These are phyloP conservation scores for fission yeast (Schizosaccharomyces pombe) DNA, from an alignment of 805 yeast species.

Conservation along the genomic window DNA sequence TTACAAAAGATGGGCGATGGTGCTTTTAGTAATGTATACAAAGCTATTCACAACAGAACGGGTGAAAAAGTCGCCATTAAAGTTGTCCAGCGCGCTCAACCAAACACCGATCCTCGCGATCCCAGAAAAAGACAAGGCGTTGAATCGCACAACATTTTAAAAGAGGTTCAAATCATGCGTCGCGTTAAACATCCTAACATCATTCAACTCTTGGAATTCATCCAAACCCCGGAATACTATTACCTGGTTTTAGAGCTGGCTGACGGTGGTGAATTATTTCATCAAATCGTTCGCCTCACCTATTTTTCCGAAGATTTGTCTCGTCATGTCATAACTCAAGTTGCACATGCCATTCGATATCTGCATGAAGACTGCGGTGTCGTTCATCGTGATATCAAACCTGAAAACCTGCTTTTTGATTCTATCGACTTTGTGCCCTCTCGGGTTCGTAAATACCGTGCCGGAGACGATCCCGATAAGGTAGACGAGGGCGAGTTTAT, in stretches of 20 bases:
- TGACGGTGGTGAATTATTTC: conserved; percentile 62
- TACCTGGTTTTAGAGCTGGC: conserved; percentile 45
- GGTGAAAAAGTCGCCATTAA: conserved; percentile 44
- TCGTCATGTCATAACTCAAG: conserved; percentile 49
- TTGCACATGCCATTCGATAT: conserved; percentile 45
- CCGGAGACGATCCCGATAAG: conserved; percentile 23
- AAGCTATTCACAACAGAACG: conserved; percentile 29
- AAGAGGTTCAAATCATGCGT: conserved; percentile 55
- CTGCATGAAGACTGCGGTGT: conserved; percentile 47
- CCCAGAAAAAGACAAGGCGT: neutral
- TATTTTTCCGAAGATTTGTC: conserved; percentile 52
- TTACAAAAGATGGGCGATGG: conserved; percentile 22
- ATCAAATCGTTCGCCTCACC: conserved; percentile 53
- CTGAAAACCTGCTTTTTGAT: conserved; percentile 48
- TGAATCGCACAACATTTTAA: conserved; percentile 29
- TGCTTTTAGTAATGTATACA: conserved; percentile 71
- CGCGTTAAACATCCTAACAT: conserved; percentile 38
- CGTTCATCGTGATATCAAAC: conserved; percentile 66
- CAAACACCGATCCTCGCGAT: neutral
- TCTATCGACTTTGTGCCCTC: conserved; percentile 27
- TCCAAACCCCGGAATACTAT: conserved; percentile 29
- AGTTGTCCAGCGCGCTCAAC: conserved; percentile 32
- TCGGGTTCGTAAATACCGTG: conserved; percentile 14
- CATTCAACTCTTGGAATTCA: conserved; percentile 29
- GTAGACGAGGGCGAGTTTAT: conserved; percentile 69